Base-by-base conservation (phyloP, 2,329 filamentous ascomycete genomes). In the Alternaria tenuissima region DNA sequence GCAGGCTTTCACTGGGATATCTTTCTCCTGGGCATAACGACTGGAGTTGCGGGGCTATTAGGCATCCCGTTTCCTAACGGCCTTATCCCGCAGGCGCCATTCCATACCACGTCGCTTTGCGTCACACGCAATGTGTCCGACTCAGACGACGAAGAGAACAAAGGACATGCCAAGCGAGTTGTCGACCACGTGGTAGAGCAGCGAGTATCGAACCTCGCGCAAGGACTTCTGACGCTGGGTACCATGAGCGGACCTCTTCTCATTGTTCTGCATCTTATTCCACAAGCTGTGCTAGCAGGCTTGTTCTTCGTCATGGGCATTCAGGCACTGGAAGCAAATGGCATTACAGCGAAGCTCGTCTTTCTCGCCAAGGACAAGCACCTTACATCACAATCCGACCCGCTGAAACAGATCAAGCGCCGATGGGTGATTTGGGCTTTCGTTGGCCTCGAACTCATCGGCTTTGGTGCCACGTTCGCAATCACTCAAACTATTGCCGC, bases 1-100 rank as follows among this genome's bases (percentile, higher is more conserved):
- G 85, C 84, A 0, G 85, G 85, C n/a, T 87, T 87, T 68, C 85
- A 87, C 69, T 87, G 85, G 85, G 86, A 87, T 70, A 83, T 87
- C 66, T 87, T 87, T 72, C 79, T 88, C 0, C 80, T 87, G 0
- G 86, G 85, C 7, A 80, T 82, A 60, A 87, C 85, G 0, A 86
- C 84, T 2, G 84, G 85, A 60, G 79, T 87, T 20, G 80, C 81
- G 2, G 85, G 84, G 0, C 80, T 88, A n/a, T 78, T 87, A 11
- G 85, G 84, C 3, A 80, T 87, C 7, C 86, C 85, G 0, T 80
- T 87, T 38, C 85, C 86, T 3, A 88, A 88, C 58, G 86, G 85
- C 5, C 78, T 88, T 0, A 84, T 86, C n/a, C 85, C 85, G 0
- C 85, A 87, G 77, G 86, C 86, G 6, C 86, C 85, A 0, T 85